Evolutionary conservation across 129 eudicot genomes (phyloP), one percentile per base, ranked within the genome.

Genomic region (Ambrosia trifida): DNA sequence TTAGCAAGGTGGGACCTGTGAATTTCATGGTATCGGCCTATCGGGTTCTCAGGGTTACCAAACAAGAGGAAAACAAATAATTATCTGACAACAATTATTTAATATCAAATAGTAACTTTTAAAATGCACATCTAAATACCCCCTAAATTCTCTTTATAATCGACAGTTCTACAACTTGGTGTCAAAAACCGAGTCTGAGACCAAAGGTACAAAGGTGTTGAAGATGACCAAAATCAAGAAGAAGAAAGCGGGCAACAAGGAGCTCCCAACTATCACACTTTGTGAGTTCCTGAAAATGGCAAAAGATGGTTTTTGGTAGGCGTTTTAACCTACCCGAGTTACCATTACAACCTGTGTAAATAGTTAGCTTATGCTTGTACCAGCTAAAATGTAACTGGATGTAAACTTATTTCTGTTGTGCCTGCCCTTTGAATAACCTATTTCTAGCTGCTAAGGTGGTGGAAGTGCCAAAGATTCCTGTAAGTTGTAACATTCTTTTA

Each of bases 201-300:
- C 85, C 14, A 72, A 84, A 72, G 98, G 95, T 41, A 50, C 71
- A 10, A 72, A 78, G 75, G 52, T 59, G 20, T 50, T 82, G 81
- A 93, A 93, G 78, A 73, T 76, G 79, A 93, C 95, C 7, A 87
- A 74, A 81, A 87, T 93, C 65, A 87, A 68, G 83, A 93, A 89
- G 87, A 91, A 91, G 70, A 84, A 79, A 69, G 66, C 79, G 0
- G 73, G 76, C 41, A 78, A 73, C 32, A 59, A 38, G 4, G 84
- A 87, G 50, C 83, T 89, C 50, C 96, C 95, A 19, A 83, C 77
- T 73, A 85, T 89, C 54, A 87, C 95, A 0, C 96, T 93, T 11
- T 83, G 95, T 85, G 83, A 85, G 64, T 93, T 93, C 57, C 81
- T 93, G 72, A 89, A 80, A 69, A 93, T 89, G 98, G 86, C 98